Percentiles rank a stretch among this genome's conserved stretches.
These are phyloP conservation scores for Tuber calosporum DNA, from an alignment of 495 filamentous ascomycete species.

Conservation along the genomic window DNA sequence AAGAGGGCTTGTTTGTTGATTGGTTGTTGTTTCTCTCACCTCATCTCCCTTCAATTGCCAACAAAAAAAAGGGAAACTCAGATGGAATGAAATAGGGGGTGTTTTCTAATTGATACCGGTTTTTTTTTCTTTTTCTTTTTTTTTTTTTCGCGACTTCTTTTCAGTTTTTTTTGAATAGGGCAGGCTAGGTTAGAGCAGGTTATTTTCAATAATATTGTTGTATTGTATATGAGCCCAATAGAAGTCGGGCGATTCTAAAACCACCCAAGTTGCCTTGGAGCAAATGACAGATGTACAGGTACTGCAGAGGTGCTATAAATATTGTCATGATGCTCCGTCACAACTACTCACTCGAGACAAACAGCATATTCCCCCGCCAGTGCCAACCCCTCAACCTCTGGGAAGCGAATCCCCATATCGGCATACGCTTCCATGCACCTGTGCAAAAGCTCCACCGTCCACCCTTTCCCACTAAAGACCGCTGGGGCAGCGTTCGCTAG, in stretches of 20 bases:
- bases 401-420: neutral
- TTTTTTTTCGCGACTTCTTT: neutral
- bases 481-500: slow-evolving; percentile 18
- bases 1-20: neutral
- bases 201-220: neutral
- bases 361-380: slow-evolving; percentile 11
- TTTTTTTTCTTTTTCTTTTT: neutral
- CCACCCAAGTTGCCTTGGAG: neutral
- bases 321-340: neutral
- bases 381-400: slow-evolving; percentile 23
- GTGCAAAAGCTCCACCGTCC: slow-evolving; percentile 30
- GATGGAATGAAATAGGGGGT: neutral
- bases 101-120: neutral
- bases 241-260: neutral
- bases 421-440: slow-evolving; percentile 35
- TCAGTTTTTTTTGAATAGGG: neutral
- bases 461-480: slow-evolving; percentile 30
- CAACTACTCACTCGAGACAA: slow-evolving; percentile 15
- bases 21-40: neutral
- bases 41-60: neutral
- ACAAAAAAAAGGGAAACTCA: neutral
- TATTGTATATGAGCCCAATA: neutral
- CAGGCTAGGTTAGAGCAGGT: neutral
- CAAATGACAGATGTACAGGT: neutral
- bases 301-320: neutral